These are phyloP conservation scores for Mycena chlorophos DNA, from an alignment of 768 basidiomycete species.

Conservation along the genomic window DNA sequence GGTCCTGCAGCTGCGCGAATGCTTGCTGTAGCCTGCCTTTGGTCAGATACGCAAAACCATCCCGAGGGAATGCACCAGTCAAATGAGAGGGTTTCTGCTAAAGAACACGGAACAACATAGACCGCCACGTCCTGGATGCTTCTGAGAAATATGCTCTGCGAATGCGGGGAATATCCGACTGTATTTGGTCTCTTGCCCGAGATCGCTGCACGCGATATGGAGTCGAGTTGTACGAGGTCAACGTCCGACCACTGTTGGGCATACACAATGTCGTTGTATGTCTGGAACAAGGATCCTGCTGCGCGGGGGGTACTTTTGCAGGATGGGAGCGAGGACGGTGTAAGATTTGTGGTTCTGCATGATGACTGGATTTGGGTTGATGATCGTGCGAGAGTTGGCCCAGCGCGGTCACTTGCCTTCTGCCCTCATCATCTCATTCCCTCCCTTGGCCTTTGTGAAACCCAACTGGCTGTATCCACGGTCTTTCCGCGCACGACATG, in stretches of 20 bases:
- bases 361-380: not conserved
- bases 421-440: not conserved
- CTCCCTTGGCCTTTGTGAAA: not conserved
- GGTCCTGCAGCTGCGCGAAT: conserved; percentile 50
- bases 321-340: conserved; percentile 43
- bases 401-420: not conserved
- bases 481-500: not conserved
- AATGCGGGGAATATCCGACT: conserved; percentile 35
- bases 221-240: conserved; percentile 58
- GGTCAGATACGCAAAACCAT: not conserved
- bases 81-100: conserved; percentile 66
- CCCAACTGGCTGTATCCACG: not conserved
- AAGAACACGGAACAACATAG: conserved; percentile 65
- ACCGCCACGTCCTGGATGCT: conserved; percentile 41
- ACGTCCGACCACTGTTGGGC: conserved; percentile 75
- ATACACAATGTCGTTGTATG: conserved; percentile 73
- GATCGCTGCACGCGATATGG: conserved; percentile 56
- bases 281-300: conserved; percentile 66
- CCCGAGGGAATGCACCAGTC: conserved; percentile 46
- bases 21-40: conserved; percentile 55
- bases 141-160: conserved; percentile 3
- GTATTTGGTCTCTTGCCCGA: conserved; percentile 56
- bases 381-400: not conserved
- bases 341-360: conserved; percentile 31
- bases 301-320: conserved; percentile 63